phyloP scores from a whole-genome alignment of 139 green algal species.

The Trebouxia sp. region DNA sequence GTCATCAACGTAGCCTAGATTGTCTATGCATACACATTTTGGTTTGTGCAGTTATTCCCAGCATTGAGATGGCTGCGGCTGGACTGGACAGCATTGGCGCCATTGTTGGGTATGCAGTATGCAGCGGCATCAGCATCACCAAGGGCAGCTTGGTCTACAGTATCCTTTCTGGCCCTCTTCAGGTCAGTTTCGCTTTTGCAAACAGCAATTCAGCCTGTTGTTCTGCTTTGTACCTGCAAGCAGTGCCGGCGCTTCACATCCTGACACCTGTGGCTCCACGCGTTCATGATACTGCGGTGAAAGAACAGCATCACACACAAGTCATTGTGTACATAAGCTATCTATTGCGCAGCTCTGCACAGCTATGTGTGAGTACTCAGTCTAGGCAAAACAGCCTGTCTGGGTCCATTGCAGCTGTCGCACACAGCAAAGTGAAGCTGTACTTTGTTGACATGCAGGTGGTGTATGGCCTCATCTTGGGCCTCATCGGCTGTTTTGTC shows the following conservation, averaged over 20 bases:
- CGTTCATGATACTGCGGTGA: too few species aligned
- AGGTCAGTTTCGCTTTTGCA: constrained; percentile 13
- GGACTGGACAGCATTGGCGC: constrained; percentile 52
- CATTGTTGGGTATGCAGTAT: constrained; percentile 49
- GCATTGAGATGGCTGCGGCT: constrained; percentile 50
- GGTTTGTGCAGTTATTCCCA: constrained; percentile 43
- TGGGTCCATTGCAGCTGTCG: too few species aligned
- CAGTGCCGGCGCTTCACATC: too few species aligned
- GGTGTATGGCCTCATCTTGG: constrained; percentile 40
- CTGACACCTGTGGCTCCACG: too few species aligned
- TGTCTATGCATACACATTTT: too few species aligned
- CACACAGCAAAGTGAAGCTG: too few species aligned
- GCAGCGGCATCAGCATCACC: constrained; percentile 44
- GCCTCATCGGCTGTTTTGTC: constrained; percentile 27
- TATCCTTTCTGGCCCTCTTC: constrained; percentile 39
- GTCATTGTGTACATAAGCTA: too few species aligned
- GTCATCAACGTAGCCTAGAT: too few species aligned
- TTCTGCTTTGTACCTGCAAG: not conserved
- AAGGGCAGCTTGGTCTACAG: constrained; percentile 34
- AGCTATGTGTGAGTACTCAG: too few species aligned
- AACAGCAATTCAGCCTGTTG: not conserved
- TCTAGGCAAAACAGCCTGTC: too few species aligned
- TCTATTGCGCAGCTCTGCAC: too few species aligned
- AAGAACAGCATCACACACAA: too few species aligned
- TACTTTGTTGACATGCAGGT: constrained; percentile 11